Percentiles rank a stretch among this genome's conserved stretches.
phyloP scores from a whole-genome alignment of 75 land plant species.

The Picea sitchensis region DNA sequence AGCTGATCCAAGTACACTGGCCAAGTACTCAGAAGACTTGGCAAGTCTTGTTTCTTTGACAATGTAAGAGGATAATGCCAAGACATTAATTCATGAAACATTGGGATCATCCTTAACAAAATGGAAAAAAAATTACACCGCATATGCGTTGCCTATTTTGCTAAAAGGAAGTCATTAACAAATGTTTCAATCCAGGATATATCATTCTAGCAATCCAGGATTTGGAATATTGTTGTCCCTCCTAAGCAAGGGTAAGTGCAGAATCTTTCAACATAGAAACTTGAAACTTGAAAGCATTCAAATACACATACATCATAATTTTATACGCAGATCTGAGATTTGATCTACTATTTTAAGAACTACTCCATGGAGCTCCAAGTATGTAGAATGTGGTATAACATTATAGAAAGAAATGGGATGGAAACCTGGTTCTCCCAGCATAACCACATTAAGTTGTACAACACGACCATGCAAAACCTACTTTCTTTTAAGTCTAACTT shows the following conservation, averaged over 20 bases:
- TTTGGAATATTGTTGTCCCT: neutral
- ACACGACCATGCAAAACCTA: neutral
- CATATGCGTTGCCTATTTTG: neutral
- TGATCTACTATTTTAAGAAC: neutral
- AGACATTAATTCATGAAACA: no score
- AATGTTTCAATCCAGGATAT: neutral
- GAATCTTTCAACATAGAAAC: neutral
- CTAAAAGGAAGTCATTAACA: neutral
- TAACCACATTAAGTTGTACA: neutral
- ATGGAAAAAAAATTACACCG: no score
- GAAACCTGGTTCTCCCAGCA: no score
- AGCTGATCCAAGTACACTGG: no score
- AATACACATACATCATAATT: neutral
- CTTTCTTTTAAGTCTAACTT: neutral
- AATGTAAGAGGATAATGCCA: neutral
- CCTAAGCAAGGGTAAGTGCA: neutral
- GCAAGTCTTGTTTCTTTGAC: no score
- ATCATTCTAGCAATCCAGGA: neutral
- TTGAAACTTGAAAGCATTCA: neutral
- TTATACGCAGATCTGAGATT: neutral
- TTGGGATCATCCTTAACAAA: no score
- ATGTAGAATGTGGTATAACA: neutral
- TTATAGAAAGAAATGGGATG: neutral
- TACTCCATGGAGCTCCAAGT: neutral
- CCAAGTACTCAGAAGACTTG: no score